Conservation (phyloP, 225 moss, liverwort and hornwort genomes). For the Lunularia cruciata region DNA sequence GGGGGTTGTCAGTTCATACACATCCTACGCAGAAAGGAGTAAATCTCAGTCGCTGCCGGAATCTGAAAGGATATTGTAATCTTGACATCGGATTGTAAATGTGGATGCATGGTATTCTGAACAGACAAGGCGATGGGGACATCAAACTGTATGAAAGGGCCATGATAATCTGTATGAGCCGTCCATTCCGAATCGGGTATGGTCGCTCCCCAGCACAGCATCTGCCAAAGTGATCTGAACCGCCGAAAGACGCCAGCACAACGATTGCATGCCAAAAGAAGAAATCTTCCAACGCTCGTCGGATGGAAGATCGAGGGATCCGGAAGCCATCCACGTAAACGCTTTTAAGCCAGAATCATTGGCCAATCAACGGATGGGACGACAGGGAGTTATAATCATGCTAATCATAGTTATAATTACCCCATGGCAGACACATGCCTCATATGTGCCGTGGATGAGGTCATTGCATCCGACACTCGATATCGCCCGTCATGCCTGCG, state of each 20-base stretch:
- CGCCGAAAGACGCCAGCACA: background rate
- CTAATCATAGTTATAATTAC: slow-evolving; percentile 4
- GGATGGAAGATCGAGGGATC: background rate
- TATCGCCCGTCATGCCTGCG: slow-evolving; percentile 16
- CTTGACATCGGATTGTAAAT: too few species aligned
- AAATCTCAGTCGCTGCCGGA: too few species aligned
- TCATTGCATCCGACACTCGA: slow-evolving; percentile 18
- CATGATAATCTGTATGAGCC: too few species aligned
- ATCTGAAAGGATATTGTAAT: too few species aligned
- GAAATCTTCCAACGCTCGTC: background rate
- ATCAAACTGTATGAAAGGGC: background rate
- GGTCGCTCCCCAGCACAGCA: slow-evolving; percentile 7
- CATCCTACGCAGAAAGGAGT: too few species aligned
- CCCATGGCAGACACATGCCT: background rate
- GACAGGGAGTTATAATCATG: background rate
- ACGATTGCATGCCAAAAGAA: background rate
- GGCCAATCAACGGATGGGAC: background rate
- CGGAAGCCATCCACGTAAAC: background rate
- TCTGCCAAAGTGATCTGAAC: slow-evolving; percentile 5
- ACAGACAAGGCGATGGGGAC: background rate
- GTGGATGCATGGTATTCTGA: background rate
- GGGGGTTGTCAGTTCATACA: too few species aligned
- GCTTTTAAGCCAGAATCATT: background rate
- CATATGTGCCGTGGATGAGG: slow-evolving; percentile 17
- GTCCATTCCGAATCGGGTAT: slow-evolving; percentile 9